phyloP scores from a whole-genome alignment of 2,329 filamentous ascomycete species.

The Acrocalymma vagum region DNA sequence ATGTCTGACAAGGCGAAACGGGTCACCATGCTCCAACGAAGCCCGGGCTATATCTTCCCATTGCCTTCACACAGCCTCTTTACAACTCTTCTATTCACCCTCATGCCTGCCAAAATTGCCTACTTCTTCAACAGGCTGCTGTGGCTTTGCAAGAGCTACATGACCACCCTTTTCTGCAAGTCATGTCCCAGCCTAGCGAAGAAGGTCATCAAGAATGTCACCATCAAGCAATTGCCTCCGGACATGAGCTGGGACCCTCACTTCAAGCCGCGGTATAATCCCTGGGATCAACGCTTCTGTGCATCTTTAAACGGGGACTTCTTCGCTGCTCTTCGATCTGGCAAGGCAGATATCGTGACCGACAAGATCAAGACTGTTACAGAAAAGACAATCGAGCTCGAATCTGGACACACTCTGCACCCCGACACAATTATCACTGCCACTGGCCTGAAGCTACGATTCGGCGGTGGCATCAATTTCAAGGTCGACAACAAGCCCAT shows the following conservation, averaged over 20 bases:
- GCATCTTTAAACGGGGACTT: slow-evolving; percentile 66
- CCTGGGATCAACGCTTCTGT: slow-evolving; percentile 75
- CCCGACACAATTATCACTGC: slow-evolving; percentile 69
- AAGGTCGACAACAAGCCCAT: slow-evolving; percentile 57
- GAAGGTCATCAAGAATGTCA: slow-evolving; percentile 54
- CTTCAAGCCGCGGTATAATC: slow-evolving; percentile 53
- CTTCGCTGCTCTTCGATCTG: slow-evolving; percentile 56
- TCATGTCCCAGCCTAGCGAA: slow-evolving; percentile 59
- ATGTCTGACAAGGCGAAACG: slow-evolving; percentile 67
- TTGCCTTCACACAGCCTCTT: slow-evolving; percentile 53
- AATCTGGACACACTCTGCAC: slow-evolving; percentile 54
- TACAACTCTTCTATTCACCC: background rate
- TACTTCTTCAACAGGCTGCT: slow-evolving; percentile 57
- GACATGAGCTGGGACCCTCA: slow-evolving; percentile 37
- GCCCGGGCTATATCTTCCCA: slow-evolving; percentile 68
- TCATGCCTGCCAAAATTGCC: slow-evolving; percentile 49
- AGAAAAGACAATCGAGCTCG: slow-evolving; percentile 54
- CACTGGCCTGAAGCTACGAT: slow-evolving; percentile 64
- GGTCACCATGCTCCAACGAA: slow-evolving; percentile 81
- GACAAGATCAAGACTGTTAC: slow-evolving; percentile 60
- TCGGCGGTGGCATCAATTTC: slow-evolving; percentile 61
- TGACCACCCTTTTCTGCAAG: slow-evolving; percentile 57
- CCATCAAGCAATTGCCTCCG: slow-evolving; percentile 59
- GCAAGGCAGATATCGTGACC: slow-evolving; percentile 59
- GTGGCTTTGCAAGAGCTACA: slow-evolving; percentile 55